Conservation (phyloP, 2,329 filamentous ascomycete genomes). For the Mollisia scopiformis region DNA sequence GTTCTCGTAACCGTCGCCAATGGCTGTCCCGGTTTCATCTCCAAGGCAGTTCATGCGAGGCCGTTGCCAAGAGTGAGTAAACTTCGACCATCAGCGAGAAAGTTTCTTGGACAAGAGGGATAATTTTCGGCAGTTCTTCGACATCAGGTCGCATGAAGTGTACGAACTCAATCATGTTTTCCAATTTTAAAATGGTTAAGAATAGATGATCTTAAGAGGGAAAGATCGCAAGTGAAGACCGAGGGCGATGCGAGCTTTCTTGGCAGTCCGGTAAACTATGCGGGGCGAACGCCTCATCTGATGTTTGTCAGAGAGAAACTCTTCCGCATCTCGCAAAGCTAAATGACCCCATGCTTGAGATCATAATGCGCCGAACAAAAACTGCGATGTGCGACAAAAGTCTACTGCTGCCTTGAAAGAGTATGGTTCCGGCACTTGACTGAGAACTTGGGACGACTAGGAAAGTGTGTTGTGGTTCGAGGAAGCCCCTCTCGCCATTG, state of each 20-base stretch:
- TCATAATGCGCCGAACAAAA: not conserved
- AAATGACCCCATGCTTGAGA: not conserved
- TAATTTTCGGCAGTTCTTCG: not conserved
- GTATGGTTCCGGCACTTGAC: not conserved
- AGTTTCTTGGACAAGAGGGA: not conserved
- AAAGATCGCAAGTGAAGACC: too few relatives aligned
- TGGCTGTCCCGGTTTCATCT: not conserved
- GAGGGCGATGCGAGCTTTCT: too few relatives aligned
- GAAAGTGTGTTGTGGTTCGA: not conserved
- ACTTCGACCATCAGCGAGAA: not conserved
- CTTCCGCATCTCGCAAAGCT: not conserved
- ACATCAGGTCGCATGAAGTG: not conserved
- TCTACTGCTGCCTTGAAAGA: not conserved
- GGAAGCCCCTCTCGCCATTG: not conserved
- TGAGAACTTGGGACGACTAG: not conserved
- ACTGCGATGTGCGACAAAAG: not conserved
- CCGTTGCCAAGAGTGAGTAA: not conserved
- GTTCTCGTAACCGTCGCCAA: too few relatives aligned
- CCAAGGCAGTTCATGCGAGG: not conserved
- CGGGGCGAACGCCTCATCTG: not conserved
- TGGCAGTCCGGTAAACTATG: too few relatives aligned
- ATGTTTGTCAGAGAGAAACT: not conserved
- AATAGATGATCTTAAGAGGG: not conserved
- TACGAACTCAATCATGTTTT: not conserved
- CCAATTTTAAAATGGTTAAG: not conserved